Evolutionary conservation across 1,284 basidiomycete genomes (phyloP), one percentile per base, ranked within the genome.

Genomic region (Cryptococcus maquisensis): DNA sequence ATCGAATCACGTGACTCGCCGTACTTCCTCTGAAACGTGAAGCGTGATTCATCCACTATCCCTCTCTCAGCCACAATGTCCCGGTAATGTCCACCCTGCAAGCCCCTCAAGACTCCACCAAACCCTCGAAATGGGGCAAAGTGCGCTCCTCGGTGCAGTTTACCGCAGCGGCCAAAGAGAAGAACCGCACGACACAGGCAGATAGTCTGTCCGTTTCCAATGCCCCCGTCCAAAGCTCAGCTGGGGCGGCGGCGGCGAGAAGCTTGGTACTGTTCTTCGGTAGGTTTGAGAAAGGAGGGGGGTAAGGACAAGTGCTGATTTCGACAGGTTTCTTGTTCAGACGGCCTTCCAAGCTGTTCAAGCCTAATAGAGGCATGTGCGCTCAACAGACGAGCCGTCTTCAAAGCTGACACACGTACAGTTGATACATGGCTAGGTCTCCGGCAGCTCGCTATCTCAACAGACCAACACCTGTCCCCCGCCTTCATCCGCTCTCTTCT

Each of bases 351-450:
- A 74, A 75, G 60, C 60, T 76, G 20, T 76, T 75, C 49, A 61
- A 70, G 44, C 74, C 73, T 0, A 74, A 63, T 51, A 51, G 74
- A 68, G 66, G 74, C 74, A 47, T 52, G 65, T 40, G n/a, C 15
- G 24, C 13, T 38, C 3, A 8, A 32, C 32, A 23, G 24, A n/a
- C 24, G 13, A 13, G 41, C 13, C 32, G 26, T 7, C 24, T 32
- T 36, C 20, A 16, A 10, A 16, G n/a, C 44, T 16, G 35, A 20
- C 4, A 36, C 1, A 18, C 15, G 4, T 23, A 4, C 55, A 75
- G 73, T 76, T n/a, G 74, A 76, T 45, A 76, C 72, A 1, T 72
- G 72, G 66, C 70, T 67, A 2, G 72, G 69, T 3, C 56, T 76
- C 12, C 61, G 73, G 5, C 71, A 72, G 47, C 63, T 76, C 5